Percentiles rank a stretch among this genome's conserved stretches.
Conservation (phyloP, 2,329 filamentous ascomycete genomes). For the Sporothrix inflata region DNA sequence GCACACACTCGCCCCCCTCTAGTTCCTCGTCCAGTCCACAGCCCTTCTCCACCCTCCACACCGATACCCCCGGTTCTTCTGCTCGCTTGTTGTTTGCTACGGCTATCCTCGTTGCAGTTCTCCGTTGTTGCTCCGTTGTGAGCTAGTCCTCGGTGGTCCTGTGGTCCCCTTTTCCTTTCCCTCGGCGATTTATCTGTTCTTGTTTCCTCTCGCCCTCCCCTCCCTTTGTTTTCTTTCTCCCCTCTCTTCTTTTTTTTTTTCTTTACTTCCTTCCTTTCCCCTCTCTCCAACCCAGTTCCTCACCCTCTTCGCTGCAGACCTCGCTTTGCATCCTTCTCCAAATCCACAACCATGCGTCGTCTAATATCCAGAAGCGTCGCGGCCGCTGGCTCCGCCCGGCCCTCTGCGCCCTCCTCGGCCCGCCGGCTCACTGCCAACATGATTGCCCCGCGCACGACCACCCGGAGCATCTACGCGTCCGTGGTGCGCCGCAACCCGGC, state of each 20-base stretch:
- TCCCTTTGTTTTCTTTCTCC: background rate
- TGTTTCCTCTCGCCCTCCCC: background rate
- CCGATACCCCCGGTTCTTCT: constrained; percentile 24
- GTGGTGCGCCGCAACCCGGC: constrained; percentile 58
- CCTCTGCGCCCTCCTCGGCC: constrained; percentile 40
- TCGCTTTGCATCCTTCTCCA: background rate
- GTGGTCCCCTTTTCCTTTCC: background rate
- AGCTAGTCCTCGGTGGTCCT: constrained; percentile 9
- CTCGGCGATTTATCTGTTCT: background rate
- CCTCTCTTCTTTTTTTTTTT: background rate
- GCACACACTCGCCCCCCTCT: background rate
- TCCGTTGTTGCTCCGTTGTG: constrained; percentile 17
- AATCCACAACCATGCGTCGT: constrained; percentile 48
- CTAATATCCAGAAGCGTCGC: constrained; percentile 48
- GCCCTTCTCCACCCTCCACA: constrained; percentile 25
- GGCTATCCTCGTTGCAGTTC: background rate
- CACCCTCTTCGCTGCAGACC: background rate
- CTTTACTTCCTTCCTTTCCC: background rate
- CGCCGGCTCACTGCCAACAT: constrained; percentile 37
- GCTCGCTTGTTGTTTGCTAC: background rate
- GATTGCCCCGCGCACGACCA: constrained; percentile 40
- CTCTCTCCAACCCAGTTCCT: background rate
- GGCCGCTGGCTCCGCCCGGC: constrained; percentile 41
- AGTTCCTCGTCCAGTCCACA: background rate
- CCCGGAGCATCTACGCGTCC: constrained; percentile 61